Base-by-base conservation (phyloP, 192 early-diverging fungal species). In the Paraglomus occultum region DNA sequence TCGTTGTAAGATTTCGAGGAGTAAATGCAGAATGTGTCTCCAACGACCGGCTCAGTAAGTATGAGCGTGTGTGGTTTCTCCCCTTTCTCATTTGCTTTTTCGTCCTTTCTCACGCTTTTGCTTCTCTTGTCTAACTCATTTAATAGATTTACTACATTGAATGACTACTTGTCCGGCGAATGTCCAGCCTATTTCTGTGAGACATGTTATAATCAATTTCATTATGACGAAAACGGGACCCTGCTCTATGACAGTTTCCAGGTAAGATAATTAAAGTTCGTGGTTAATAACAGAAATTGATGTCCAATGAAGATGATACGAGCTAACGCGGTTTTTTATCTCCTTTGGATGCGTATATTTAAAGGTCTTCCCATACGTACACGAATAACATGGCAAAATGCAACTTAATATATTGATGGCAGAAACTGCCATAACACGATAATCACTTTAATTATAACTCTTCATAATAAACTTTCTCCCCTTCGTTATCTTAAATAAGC, bases 171-270 rank as follows among this genome's bases (percentile, higher is more conserved):
- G 49, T 83, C 87, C 31, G 88, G 89, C 8, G 78, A 85, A 73
- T 84, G 85, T 38, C 88, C 88, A 1, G 84, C 81, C 71, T 87
- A 84, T 74, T 92, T 87, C 78, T 92, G 90, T 66, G 77, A 82
- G 61, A 78, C 78, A 51, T 92, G 90, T 79, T 92, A 88, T 71
- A 76, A 80, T 58, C 79, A 71, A 14, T 92, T 90, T 79, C 89
- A 92, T 70, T 89, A 85, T 74, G 82, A 86, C 49, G 65, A 51
- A 12, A 64, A 88, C 18, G 82, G 80, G 10, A 80, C 83, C 12
- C 79, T 80, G 51, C 72, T 86, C 11, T 79, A 82, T 46, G 86
- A 86, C 47, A 76, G 78, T 70, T 80, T 69, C 50, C 38, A 72
- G 31, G 79, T 80, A 31, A 31, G 31, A 31, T n/a, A n/a, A n/a